phyloP scores from a whole-genome alignment of 2,329 filamentous ascomycete genomes.

The Sporothrix curviconia region DNA sequence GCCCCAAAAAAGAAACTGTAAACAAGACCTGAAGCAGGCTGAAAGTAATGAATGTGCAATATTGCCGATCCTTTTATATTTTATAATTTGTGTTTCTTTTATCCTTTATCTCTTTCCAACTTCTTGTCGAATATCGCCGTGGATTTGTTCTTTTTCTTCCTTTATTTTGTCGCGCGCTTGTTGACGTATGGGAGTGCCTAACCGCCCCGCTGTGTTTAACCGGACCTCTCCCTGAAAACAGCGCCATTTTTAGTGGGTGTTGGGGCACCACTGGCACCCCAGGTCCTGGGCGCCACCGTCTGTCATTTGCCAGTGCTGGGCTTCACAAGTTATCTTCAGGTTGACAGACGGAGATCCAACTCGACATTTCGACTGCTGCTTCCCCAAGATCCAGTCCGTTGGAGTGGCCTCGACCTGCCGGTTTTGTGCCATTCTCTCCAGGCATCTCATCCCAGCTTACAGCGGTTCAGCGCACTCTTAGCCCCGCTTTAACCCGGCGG shows the following conservation, averaged over 20 bases:
- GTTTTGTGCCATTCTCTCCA: background rate
- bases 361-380: background rate
- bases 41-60: too few relatives aligned
- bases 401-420: background rate
- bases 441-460: background rate
- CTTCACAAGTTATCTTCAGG: background rate
- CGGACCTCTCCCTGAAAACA: too few relatives aligned
- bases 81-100: background rate
- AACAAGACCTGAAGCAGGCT: too few relatives aligned
- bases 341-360: background rate
- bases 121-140: background rate
- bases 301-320: background rate
- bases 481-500: background rate
- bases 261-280: background rate
- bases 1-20: background rate
- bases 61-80: too few relatives aligned
- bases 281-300: background rate
- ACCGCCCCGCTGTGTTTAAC: too few relatives aligned
- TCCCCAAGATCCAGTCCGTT: background rate
- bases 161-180: constrained; percentile 6
- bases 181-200: background rate
- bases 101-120: background rate
- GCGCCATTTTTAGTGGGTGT: background rate
- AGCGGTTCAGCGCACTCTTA: background rate
- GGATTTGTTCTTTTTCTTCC: background rate